phyloP scores from a whole-genome alignment of 306 rosid species.

The Mucuna pruriens region DNA sequence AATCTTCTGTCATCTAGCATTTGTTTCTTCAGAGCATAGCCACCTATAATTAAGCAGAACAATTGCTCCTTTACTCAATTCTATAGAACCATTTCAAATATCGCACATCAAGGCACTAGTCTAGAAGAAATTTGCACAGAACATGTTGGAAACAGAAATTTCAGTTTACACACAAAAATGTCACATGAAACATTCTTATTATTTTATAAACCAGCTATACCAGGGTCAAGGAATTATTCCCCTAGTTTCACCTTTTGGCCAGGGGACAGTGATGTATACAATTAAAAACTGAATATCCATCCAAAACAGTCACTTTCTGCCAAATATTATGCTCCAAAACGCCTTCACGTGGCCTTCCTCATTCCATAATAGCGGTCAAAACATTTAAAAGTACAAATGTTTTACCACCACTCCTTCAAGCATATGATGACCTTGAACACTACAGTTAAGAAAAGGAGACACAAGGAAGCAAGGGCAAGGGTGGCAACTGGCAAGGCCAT shows the following conservation, averaged over 20 bases:
- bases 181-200: neutral
- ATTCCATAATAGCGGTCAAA: slow-evolving; percentile 2
- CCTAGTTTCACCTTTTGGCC: neutral
- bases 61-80: slow-evolving; percentile 19
- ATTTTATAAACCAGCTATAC: neutral
- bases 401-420: neutral
- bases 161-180: slow-evolving; percentile 10
- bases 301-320: slow-evolving; percentile 14
- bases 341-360: neutral
- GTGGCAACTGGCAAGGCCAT: neutral
- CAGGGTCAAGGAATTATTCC: slow-evolving; percentile 15
- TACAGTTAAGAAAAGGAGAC: neutral
- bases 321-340: neutral
- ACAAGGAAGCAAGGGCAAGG: neutral
- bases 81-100: neutral
- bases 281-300: slow-evolving; percentile 8
- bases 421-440: neutral
- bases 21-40: slow-evolving; percentile 85
- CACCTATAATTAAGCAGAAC: slow-evolving; percentile 60
- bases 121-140: slow-evolving; percentile 16
- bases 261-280: slow-evolving; percentile 1
- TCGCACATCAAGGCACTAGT: slow-evolving; percentile 2
- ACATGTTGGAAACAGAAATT: slow-evolving; percentile 16
- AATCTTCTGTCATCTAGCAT: slow-evolving; percentile 98
- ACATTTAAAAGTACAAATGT: neutral